Percentiles rank a stretch among this genome's conserved stretches.
These are phyloP conservation scores for Clarireedia hainanense DNA, from an alignment of 2,329 filamentous ascomycete genomes.

Conservation along the genomic window DNA sequence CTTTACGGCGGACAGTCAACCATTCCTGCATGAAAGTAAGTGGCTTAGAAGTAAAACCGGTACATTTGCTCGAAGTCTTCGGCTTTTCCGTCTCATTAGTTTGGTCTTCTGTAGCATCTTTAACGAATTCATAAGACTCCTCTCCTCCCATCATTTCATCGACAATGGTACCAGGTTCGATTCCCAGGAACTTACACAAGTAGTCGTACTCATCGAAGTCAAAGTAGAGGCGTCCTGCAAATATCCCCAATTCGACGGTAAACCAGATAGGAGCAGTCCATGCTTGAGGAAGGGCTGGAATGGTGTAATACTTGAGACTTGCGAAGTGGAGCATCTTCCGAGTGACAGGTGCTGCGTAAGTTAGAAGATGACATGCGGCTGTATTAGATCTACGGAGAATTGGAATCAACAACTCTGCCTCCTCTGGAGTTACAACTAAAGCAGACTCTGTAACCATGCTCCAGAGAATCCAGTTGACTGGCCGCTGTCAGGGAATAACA, in stretches of 20 bases:
- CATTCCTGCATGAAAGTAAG: conserved; percentile 48
- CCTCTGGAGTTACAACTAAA: conserved; percentile 54
- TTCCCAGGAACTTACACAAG: conserved; percentile 26
- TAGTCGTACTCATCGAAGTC: conserved; percentile 38
- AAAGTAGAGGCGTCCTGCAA: conserved; percentile 54
- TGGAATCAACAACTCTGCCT: conserved; percentile 48
- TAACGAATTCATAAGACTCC: too few species aligned
- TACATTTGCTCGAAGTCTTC: not conserved
- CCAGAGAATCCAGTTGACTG: conserved; percentile 57
- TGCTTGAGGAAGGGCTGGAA: conserved; percentile 37
- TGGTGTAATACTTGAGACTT: conserved; percentile 41
- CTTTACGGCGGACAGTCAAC: conserved; percentile 44
- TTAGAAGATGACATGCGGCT: conserved; percentile 38
- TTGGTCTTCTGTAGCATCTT: not conserved
- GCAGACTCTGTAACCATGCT: conserved; percentile 38
- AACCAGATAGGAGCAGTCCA: conserved; percentile 45
- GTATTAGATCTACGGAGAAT: conserved; percentile 27
- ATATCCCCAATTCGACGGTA: conserved; percentile 48
- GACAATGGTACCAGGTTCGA: conserved; percentile 2
- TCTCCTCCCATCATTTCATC: conserved; percentile 4
- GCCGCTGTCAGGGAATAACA: conserved; percentile 26
- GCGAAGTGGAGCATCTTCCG: conserved; percentile 55
- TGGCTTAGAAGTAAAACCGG: conserved; percentile 30
- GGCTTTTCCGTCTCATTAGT: not conserved
- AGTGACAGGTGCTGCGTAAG: conserved; percentile 54